Evolutionary conservation across 73 alveolate genomes (phyloP), one percentile per base, ranked within the genome.

Genomic region (Tetrahymena borealis): DNA sequence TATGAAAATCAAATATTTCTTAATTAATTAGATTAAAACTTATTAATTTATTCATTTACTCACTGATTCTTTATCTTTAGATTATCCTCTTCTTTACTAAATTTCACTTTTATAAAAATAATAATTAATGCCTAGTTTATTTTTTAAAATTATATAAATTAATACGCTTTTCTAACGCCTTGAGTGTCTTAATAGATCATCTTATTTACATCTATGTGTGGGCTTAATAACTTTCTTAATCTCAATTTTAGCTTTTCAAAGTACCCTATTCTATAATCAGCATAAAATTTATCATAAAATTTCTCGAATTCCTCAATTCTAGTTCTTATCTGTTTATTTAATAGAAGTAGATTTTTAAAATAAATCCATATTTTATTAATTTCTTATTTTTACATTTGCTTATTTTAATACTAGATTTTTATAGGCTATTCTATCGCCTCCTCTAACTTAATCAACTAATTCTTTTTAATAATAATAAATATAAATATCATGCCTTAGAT

Each of bases 221-320:
- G 95, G 79, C 95, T 93, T 32, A 93, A 60, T 24, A 93, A 33
- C 24, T 93, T 93, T n/a, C 95, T 37, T 90, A 93, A 93, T 90
- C 95, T 93, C 41, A 93, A 93, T 39, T 93, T 93, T 92, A 93
- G 42, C 91, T 93, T 93, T 39, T 93, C 95, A 93, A 93, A 93
- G 78, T 93, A 93, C 35, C 95, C 95, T 20, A 93, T 93, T 18
- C 95, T 90, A 90, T 93, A 93, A 90, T 93, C 95, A 4, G 95
- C 95, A 85, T 93, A 93, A 43, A 79, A 79, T 39, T 92, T 79
- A 41, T 93, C 95, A 90, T 93, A 93, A 40, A 93, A 93, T 41
- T 85, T 93, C 40, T 93, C 95, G 40, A 93, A 93, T 37, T 93
- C 95, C 28, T 93, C 95, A 24, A 93, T 93, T 40, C 95, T 93